Conservation (phyloP, 2,329 filamentous ascomycete genomes). For the Leptographium flavum region DNA sequence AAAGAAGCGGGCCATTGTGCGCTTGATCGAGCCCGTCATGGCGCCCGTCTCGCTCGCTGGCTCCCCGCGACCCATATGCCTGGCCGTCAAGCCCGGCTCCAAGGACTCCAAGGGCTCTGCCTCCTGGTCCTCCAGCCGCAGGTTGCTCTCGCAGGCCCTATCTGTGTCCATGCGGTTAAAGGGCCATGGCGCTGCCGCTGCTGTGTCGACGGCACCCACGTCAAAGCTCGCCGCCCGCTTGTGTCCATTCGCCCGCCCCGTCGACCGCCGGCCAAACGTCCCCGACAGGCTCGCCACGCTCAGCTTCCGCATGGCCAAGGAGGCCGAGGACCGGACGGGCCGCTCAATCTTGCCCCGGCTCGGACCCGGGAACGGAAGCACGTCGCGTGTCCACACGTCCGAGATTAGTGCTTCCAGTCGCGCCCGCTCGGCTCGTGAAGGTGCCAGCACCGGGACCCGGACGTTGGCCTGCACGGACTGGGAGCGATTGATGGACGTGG, state of each 20-base stretch:
- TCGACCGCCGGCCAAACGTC: slow-evolving; percentile 60
- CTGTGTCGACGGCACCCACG: background rate
- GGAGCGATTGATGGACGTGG: slow-evolving; percentile 54
- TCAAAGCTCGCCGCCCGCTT: background rate
- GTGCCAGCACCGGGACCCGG: slow-evolving; percentile 54
- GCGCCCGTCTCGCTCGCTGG: background rate
- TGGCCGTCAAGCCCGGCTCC: too few species aligned
- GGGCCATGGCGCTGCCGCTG: background rate
- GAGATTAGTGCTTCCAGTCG: slow-evolving; percentile 59
- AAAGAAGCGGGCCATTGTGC: background rate
- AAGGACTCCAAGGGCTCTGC: too few species aligned
- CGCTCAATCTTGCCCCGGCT: slow-evolving; percentile 51
- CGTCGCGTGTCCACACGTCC: slow-evolving; percentile 74
- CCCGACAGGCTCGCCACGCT: slow-evolving; percentile 68
- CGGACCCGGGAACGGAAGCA: slow-evolving; percentile 68
- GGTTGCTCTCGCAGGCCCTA: background rate
- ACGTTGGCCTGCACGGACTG: slow-evolving; percentile 61
- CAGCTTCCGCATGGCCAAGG: slow-evolving; percentile 75
- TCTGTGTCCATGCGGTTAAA: background rate
- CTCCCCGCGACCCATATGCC: background rate
- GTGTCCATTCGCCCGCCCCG: slow-evolving; percentile 30
- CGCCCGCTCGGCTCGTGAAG: slow-evolving; percentile 60
- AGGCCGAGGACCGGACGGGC: slow-evolving; percentile 63
- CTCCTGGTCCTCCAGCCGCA: background rate
- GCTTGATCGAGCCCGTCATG: background rate